These are phyloP conservation scores for Diaporthe vaccinii DNA, from an alignment of 2,329 filamentous ascomycete species.

Conservation along the genomic window DNA sequence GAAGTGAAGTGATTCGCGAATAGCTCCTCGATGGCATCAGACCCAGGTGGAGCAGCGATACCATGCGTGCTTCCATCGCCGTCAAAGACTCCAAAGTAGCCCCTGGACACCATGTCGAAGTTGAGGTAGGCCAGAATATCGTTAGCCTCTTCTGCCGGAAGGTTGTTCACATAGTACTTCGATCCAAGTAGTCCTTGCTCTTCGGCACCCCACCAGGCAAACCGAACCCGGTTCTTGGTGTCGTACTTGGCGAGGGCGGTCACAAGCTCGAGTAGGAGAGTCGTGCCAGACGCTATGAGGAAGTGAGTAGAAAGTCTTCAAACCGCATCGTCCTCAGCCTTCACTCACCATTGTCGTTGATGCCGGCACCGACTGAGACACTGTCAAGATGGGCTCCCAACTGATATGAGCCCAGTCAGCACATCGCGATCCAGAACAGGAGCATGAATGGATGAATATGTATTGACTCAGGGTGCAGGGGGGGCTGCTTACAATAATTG, in stretches of 20 bases:
- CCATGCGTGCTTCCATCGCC: conserved; percentile 32
- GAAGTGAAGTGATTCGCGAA: conserved; percentile 49
- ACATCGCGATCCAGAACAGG: not conserved
- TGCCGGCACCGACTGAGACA: conserved; percentile 58
- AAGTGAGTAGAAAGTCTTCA: not conserved
- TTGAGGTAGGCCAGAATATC: conserved; percentile 55
- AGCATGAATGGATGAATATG: not conserved
- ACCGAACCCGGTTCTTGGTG: conserved; percentile 56
- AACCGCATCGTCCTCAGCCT: not conserved
- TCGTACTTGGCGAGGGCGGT: conserved; percentile 48
- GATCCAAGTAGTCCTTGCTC: conserved; percentile 56
- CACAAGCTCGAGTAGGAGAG: conserved; percentile 55
- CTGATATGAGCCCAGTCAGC: not conserved
- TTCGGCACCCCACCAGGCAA: conserved; percentile 61
- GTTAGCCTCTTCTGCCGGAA: conserved; percentile 47
- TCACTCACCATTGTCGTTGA: conserved; percentile 58
- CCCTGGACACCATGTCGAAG: conserved; percentile 57
- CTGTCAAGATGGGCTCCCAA: conserved; percentile 58
- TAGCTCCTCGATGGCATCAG: conserved; percentile 51
- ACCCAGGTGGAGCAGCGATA: conserved; percentile 42
- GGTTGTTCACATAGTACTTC: conserved; percentile 54
- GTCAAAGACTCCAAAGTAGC: conserved; percentile 52
- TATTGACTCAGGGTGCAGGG: no score
- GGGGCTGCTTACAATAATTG: not conserved
- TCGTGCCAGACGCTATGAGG: conserved; percentile 51